Evolutionary conservation across 2,329 filamentous ascomycete species (phyloP).

Genomic region (Exophiala sp.): DNA sequence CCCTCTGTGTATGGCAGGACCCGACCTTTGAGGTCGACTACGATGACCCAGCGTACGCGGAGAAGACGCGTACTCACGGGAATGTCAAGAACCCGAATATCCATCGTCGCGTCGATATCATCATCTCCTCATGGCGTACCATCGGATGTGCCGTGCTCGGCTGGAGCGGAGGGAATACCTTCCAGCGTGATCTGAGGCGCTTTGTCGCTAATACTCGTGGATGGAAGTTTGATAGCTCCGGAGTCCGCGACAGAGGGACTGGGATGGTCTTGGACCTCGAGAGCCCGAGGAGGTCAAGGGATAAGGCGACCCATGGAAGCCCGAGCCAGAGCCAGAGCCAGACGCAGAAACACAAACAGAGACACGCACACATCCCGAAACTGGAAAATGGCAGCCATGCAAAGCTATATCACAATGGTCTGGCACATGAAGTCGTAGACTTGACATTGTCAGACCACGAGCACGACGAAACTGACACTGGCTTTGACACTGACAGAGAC

Average conservation of each 20-base stretch:
- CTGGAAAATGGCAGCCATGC: too few relatives aligned
- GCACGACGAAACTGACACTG: too few relatives aligned
- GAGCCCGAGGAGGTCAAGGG: conserved; percentile 33
- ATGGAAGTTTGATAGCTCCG: conserved; percentile 89
- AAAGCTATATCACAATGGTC: too few relatives aligned
- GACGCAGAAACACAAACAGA: too few relatives aligned
- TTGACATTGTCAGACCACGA: too few relatives aligned
- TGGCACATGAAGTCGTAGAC: too few relatives aligned
- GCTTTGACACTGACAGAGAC: not conserved
- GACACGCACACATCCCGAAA: conserved; percentile 32
- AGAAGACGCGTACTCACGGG: too few relatives aligned
- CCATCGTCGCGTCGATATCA: conserved; percentile 86
- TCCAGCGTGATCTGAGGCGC: conserved; percentile 74
- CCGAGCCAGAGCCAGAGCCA: too few relatives aligned
- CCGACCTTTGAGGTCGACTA: conserved; percentile 41
- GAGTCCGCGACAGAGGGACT: conserved; percentile 63
- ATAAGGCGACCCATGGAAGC: not conserved
- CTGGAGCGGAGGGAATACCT: conserved; percentile 85
- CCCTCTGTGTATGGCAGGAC: conserved; percentile 85
- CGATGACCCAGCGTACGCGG: not conserved
- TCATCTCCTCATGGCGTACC: conserved; percentile 81
- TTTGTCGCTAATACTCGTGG: conserved; percentile 67
- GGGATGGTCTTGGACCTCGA: conserved; percentile 64
- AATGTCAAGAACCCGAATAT: conserved; percentile 58
- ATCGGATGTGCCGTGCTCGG: conserved; percentile 81